A percentile compares a stretch with the other conserved stretches of the same genome.
Evolutionary conservation across 2,329 filamentous ascomycete genomes (phyloP).

Genomic region (Neofusicoccum umdonicola): DNA sequence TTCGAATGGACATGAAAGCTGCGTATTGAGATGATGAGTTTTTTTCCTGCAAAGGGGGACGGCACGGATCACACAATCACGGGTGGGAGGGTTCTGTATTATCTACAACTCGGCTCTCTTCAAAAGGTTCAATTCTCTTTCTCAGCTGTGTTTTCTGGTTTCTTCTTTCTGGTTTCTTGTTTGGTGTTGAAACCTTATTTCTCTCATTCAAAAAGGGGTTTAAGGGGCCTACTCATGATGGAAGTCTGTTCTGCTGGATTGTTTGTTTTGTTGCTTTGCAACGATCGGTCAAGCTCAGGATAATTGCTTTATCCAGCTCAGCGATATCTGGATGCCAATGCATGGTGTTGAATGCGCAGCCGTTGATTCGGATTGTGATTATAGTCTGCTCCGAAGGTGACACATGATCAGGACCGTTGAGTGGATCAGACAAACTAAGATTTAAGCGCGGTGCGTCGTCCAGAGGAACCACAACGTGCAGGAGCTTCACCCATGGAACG

Average conservation of each 20-base stretch:
- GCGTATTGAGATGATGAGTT: constrained; percentile 16
- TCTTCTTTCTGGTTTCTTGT: constrained; percentile 10
- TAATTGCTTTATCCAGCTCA: constrained; percentile 1
- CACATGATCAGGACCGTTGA: too few species aligned
- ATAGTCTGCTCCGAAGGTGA: too few species aligned
- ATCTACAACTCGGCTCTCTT: constrained; percentile 18
- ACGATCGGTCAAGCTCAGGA: constrained; percentile 12
- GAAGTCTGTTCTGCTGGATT: constrained; percentile 10
- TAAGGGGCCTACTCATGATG: constrained; percentile 9
- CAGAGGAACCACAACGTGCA: neutral
- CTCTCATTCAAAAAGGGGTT: constrained; percentile 15
- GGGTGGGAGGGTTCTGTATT: constrained; percentile 19
- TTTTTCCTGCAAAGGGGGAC: neutral
- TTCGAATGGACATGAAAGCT: constrained; percentile 15
- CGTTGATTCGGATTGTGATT: neutral
- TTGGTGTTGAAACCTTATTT: constrained; percentile 15
- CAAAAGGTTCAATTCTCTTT: constrained; percentile 18
- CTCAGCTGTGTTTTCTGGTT: constrained; percentile 12
- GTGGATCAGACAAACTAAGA: neutral
- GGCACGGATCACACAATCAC: constrained; percentile 2
- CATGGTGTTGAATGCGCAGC: constrained; percentile 5
- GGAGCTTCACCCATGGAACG: neutral
- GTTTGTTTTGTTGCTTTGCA: constrained; percentile 7
- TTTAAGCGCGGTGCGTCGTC: neutral
- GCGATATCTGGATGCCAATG: constrained; percentile 9